Conservation (phyloP, 139 green algal genomes). For the Coelastrella sp. region DNA sequence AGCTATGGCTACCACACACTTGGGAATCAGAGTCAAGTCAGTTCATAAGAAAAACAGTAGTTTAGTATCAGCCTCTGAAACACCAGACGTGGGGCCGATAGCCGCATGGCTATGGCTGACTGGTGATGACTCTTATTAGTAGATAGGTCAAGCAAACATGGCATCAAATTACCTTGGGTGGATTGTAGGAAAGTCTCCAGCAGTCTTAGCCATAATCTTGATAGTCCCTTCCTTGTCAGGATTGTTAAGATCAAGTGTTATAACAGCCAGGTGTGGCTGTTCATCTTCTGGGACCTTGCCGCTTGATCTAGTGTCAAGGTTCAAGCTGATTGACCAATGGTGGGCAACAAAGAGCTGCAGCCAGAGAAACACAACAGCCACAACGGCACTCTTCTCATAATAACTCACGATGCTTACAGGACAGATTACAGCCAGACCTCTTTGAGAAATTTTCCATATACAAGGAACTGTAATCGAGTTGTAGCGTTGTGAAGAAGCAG, state of each 20-base stretch:
- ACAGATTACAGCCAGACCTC: too few relatives aligned
- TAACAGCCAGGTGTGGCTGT: constrained; percentile 53
- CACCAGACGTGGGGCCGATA: not conserved
- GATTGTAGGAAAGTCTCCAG: constrained; percentile 6
- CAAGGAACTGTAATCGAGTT: too few relatives aligned
- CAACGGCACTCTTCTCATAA: not conserved
- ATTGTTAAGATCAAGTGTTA: constrained; percentile 64
- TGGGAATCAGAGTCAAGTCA: too few relatives aligned
- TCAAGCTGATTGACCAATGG: constrained; percentile 47
- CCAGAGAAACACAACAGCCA: not conserved
- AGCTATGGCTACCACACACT: too few relatives aligned
- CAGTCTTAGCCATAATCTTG: not conserved
- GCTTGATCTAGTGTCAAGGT: constrained; percentile 51
- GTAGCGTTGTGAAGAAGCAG: constrained; percentile 56
- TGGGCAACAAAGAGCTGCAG: constrained; percentile 45
- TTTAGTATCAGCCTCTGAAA: too few relatives aligned
- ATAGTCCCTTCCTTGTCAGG: not conserved
- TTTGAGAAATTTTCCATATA: too few relatives aligned
- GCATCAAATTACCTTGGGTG: not conserved
- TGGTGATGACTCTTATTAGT: not conserved
- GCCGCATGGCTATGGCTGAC: not conserved
- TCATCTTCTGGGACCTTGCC: constrained; percentile 23
- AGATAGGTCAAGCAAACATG: not conserved
- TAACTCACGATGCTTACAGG: too few relatives aligned
- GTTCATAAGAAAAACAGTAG: too few relatives aligned